Evolutionary conservation across 305 asterid genomes (phyloP), one percentile per base, ranked within the genome.

Genomic region (Fraxinus angustifolia): DNA sequence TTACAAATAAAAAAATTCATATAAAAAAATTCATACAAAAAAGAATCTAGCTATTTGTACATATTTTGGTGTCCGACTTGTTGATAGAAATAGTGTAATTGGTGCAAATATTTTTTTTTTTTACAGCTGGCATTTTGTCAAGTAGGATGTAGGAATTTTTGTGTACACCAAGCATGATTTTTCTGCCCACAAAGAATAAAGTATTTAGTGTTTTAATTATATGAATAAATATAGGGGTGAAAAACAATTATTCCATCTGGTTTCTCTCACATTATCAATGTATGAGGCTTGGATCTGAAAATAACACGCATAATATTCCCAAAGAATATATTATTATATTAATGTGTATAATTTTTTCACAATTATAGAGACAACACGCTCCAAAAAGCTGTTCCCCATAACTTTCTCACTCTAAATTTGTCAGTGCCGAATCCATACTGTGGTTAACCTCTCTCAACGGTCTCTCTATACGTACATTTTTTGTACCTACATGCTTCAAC

Each of bases 401-500:
- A 82, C 78, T 83, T 84, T 85, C 90, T 88, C 89, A 84, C 91
- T 87, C 87, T 81, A 72, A 78, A 86, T 62, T 40, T 72, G 90
- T 88, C 89, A 83, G 90, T 93, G 92, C 88, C 86, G 87, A 89
- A 93, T 87, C 90, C 85, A 67, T 81, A 83, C 83, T 79, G 82
- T 81, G 79, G 84, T 81, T 88, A 87, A 78, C 80, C 78, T 72
- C 85, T 90, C 78, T 78, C 74, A 75, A 80, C 48, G 67, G 78
- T 73, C 71, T 78, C 36, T 83, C 26, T 23, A 82, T 83, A 71
- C 77, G 79, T 82, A 31, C 31, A 17, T 19, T 45, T 56, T 35
- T 8, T 23, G 0, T 40, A 8, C 7, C 48, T 40, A 40, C 48
- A 80, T 45, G 75, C 84, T 84, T 84, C 84, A 77, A 82, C 88